Conservation (phyloP, 2,329 filamentous ascomycete genomes). For the Colletotrichum sp. region DNA sequence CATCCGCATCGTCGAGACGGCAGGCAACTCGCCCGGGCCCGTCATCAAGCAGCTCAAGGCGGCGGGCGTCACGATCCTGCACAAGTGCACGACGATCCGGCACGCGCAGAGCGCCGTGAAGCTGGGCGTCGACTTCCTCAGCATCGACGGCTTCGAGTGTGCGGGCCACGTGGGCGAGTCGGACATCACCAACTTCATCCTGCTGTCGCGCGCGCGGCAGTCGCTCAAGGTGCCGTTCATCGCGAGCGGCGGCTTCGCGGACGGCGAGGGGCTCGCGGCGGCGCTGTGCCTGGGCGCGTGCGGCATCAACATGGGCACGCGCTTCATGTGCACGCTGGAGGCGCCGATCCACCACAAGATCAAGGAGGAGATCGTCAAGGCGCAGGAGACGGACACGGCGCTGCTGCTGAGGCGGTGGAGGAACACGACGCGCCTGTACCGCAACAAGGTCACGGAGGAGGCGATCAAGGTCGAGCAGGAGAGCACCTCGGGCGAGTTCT, state of each 20-base stretch:
- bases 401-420: conserved; percentile 89
- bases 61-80: conserved; percentile 78
- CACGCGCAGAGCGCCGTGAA: conserved; percentile 92
- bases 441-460: conserved; percentile 85
- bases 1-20: conserved; percentile 89
- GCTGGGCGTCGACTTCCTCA: conserved; percentile 94
- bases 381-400: conserved; percentile 89
- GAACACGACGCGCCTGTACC: conserved; percentile 88
- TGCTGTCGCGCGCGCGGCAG: conserved; percentile 85
- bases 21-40: conserved; percentile 85
- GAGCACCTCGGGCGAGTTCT: conserved; percentile 85
- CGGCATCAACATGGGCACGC: conserved; percentile 97
- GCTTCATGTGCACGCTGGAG: conserved; percentile 96
- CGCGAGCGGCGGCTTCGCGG: conserved; percentile 93
- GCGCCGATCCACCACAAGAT: conserved; percentile 92
- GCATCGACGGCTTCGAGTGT: conserved; percentile 98
- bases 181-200: conserved; percentile 89
- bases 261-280: conserved; percentile 90
- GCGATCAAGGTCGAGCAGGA: conserved; percentile 84
- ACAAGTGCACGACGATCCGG: conserved; percentile 97
- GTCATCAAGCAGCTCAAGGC: conserved; percentile 89
- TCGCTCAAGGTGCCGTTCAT: conserved; percentile 88
- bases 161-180: conserved; percentile 87
- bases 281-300: conserved; percentile 88
- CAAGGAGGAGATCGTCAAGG: conserved; percentile 89